Conservation (phyloP, 2,329 filamentous ascomycete species). For the Westerdykella sp. region DNA sequence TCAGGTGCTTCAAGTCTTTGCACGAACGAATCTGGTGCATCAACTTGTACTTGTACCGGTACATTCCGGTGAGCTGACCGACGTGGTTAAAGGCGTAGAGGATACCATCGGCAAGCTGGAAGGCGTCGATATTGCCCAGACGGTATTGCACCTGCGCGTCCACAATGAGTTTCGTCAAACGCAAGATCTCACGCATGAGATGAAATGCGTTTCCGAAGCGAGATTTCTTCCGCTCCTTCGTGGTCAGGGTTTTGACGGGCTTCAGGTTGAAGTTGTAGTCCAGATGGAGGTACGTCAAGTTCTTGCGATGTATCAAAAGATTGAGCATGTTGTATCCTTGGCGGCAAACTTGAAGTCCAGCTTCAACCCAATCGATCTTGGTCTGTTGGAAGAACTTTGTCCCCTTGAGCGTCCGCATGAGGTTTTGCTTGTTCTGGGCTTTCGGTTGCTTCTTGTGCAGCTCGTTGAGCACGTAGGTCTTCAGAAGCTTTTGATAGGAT, state of each 20-base stretch:
- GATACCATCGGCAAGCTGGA: conserved; percentile 96
- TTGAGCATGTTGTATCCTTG: conserved; percentile 99
- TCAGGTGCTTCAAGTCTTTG: conserved; percentile 97
- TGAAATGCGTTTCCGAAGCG: conserved; percentile 99
- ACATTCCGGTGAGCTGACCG: conserved; percentile 97
- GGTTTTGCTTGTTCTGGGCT: conserved; percentile 87
- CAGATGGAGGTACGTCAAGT: conserved; percentile 93
- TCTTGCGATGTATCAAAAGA: conserved; percentile 94
- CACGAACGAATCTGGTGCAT: conserved; percentile 99
- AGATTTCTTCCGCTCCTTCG: conserved; percentile 98
- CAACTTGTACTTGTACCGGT: conserved; percentile 99
- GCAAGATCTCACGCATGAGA: conserved; percentile 94
- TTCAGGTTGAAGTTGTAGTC: conserved; percentile 99
- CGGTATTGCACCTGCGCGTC: conserved; percentile 98
- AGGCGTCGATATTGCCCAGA: conserved; percentile 95
- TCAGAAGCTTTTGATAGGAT: conserved; percentile 95
- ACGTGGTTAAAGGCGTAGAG: conserved; percentile 99
- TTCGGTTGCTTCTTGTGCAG: conserved; percentile 94
- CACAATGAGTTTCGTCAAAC: conserved; percentile 93
- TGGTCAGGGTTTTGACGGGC: conserved; percentile 96
- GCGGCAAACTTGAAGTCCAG: conserved; percentile 92
- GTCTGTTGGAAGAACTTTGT: conserved; percentile 99
- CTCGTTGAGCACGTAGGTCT: conserved; percentile 93
- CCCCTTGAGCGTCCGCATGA: conserved; percentile 82
- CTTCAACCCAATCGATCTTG: conserved; percentile 98